Conservation (phyloP, 108 stramenopile genomes). For the Nitzschia putrida region DNA sequence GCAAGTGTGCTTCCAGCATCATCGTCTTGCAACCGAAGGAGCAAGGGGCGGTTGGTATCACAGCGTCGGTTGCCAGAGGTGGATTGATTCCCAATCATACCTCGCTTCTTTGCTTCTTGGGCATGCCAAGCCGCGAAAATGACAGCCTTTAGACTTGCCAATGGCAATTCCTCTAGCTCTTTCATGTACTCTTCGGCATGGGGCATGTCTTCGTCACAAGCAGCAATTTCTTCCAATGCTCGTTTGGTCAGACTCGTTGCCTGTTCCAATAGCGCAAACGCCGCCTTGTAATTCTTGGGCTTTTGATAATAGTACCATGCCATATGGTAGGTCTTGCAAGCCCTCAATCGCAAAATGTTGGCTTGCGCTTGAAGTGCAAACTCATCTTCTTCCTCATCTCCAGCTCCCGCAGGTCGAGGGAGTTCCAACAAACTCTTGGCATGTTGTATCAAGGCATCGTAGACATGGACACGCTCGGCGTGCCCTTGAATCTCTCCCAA, state of each 20-base stretch:
- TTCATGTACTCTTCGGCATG: slow-evolving; percentile 53
- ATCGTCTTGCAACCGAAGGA: slow-evolving; percentile 62
- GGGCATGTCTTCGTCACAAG: slow-evolving; percentile 76
- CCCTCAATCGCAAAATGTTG: slow-evolving; percentile 69
- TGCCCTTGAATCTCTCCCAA: slow-evolving; percentile 13
- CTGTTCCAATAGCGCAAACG: slow-evolving; percentile 64
- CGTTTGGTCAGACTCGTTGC: slow-evolving; percentile 50
- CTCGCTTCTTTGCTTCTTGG: slow-evolving; percentile 24
- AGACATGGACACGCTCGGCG: slow-evolving; percentile 69
- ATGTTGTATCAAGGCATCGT: slow-evolving; percentile 80
- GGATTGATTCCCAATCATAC: not conserved
- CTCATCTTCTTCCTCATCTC: slow-evolving; percentile 58
- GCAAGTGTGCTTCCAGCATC: slow-evolving; percentile 53
- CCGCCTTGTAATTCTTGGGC: slow-evolving; percentile 41
- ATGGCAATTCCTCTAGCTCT: slow-evolving; percentile 47
- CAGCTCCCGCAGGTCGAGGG: slow-evolving; percentile 27
- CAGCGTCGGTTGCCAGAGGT: not conserved
- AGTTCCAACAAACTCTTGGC: slow-evolving; percentile 59
- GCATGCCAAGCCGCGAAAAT: slow-evolving; percentile 33
- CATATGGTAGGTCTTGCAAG: slow-evolving; percentile 50
- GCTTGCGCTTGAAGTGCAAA: slow-evolving; percentile 75
- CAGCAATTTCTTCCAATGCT: slow-evolving; percentile 79
- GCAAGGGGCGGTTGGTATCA: slow-evolving; percentile 47
- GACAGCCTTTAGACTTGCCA: slow-evolving; percentile 24
- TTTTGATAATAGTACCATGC: slow-evolving; percentile 38